Evolutionary conservation across 2,329 filamentous ascomycete genomes (phyloP).

Genomic region (Monosporascus sp.): DNA sequence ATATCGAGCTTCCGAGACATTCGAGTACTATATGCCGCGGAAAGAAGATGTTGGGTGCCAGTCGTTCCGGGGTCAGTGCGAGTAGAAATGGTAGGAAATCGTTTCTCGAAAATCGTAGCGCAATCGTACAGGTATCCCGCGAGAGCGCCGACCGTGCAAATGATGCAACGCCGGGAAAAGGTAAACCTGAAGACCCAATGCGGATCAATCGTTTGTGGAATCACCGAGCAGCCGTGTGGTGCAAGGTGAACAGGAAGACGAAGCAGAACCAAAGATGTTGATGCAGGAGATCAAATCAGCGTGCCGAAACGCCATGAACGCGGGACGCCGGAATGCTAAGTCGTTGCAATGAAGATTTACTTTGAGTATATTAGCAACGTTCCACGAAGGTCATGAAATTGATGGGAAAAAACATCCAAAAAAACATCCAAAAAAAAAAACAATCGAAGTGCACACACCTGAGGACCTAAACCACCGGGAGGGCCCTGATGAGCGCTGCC

Average conservation of each 20-base stretch:
- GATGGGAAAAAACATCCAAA: too few species aligned
- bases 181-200: background rate
- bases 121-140: background rate
- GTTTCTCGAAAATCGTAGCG: slow-evolving; percentile 1
- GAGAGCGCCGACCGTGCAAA: background rate
- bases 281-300: slow-evolving; percentile 21
- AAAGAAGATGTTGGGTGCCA: slow-evolving; percentile 9
- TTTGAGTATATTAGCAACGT: background rate
- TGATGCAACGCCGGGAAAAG: background rate
- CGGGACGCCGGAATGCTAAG: slow-evolving; percentile 29
- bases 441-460: slow-evolving; percentile 18
- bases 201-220: slow-evolving; percentile 8
- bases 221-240: slow-evolving; percentile 5
- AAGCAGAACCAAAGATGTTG: slow-evolving; percentile 23
- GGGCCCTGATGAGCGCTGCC: slow-evolving; percentile 13
- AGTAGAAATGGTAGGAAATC: slow-evolving; percentile 16
- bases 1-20: slow-evolving; percentile 5
- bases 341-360: slow-evolving; percentile 15
- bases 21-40: slow-evolving; percentile 14
- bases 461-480: slow-evolving; percentile 24
- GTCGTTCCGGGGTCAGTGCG: slow-evolving; percentile 4
- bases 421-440: background rate
- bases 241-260: slow-evolving; percentile 15
- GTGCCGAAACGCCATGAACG: slow-evolving; percentile 27
- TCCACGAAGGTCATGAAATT: background rate